Evolutionary conservation across 768 basidiomycete species (phyloP), one percentile per base, ranked within the genome.

Genomic region (Tremella yokohamensis): DNA sequence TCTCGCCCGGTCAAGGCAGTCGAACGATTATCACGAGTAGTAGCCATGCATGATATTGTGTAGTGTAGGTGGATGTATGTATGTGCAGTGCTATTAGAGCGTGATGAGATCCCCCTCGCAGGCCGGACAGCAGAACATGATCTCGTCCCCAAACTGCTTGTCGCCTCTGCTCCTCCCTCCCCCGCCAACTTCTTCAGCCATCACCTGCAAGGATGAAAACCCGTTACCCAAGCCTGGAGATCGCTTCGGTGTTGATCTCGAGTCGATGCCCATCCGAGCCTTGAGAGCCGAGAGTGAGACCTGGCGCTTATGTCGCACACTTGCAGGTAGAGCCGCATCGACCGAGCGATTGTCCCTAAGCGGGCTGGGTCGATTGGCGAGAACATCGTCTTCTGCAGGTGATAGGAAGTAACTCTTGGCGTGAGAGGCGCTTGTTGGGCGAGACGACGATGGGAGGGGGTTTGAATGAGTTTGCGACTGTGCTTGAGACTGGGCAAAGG

Each of bases 71-170:
- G 29, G 29, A 34, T 34, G 29, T 34, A 34, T 34, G 29, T 34
- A 34, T 34, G 29, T 34, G 29, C 29, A 34, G 29, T 34, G 29
- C 29, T 34, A 34, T 34, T 34, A 34, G 29, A 34, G 29, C 29
- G 29, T 69, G 38, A 75, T 70, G 38, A 75, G 52, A 58, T 75
- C 73, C n/a, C 74, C 72, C 25, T 70, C 61, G 58, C 74, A 75
- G n/a, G 64, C 68, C 8, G 69, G 64, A 68, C 74, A 75, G 47
- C 71, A 73, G 45, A 69, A 73, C 61, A 73, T 62, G 45, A 73
- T 71, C 53, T 75, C 74, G 59, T 75, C 74, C 7, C 73, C 71
- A 49, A 75, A 71, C 54, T 75, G 73, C 38, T 60, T 50, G 24
- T 39, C 42, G 40, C 16, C 38, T 44, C 44, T 18, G 11, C 8